Base-by-base conservation (phyloP, 2,329 filamentous ascomycete species). In the Fusarium xylarioides region DNA sequence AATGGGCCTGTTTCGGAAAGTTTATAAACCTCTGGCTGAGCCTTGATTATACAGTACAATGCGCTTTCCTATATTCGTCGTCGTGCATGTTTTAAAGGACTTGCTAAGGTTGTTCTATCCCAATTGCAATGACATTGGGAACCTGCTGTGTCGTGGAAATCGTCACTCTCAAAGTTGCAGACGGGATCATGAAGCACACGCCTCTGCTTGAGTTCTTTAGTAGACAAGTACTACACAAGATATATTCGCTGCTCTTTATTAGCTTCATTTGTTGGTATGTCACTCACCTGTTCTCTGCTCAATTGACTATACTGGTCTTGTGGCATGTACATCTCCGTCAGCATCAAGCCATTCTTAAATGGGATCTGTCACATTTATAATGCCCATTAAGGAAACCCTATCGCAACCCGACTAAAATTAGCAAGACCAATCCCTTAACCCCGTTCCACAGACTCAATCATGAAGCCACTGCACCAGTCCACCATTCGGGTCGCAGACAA, bases 291-390 rank as follows among this genome's bases (percentile, higher is more conserved):
- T 19, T 19, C 23, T 19, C 11, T 19, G 11, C 7, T 28, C 7
- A 19, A 19, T 1, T 1, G 5, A 14, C 8, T 14, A 3, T 2
- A 14, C 5, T 42, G 8, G 11, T 26, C 12, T 1, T 11, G 9
- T 11, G 18, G 7, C 4, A 11, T 21, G 1, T 12, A 1, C 26
- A 5, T 46, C 23, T 21, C 5, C 4, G 26, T 4, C 26, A 26
- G 26, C 26, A 26, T 26, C 26, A 26, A 26, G 26, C 26, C 26
- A 4, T 26, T 46, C 12, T 14, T 2, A 21, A 11, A 46, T 28
- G 12, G 11, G 23, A 28, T 46, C 18, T 11, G 21, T 32, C 21
- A 23, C 16, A 23, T 7, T 19, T 7, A 5, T 2, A 18, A 30
- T 8, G 2, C 26, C 10, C 11, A 37, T 0, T 10, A 2, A 7